A percentile compares a stretch with the other conserved stretches of the same genome.
Conservation (phyloP, 495 filamentous ascomycete species). For the Astrothelium macrocarpum region DNA sequence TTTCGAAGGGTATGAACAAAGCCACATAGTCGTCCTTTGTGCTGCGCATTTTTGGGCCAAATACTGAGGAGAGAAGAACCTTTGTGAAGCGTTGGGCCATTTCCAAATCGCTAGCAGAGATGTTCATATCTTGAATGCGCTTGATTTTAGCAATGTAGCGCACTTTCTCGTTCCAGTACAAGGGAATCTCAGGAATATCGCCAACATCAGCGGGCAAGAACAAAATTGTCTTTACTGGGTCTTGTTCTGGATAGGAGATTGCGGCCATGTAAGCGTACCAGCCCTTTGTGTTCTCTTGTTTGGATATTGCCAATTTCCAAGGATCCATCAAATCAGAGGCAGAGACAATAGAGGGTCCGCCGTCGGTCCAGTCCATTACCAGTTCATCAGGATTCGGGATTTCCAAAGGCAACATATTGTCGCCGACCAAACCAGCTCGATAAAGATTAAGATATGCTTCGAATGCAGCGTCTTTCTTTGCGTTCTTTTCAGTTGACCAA, state of each 20-base stretch:
- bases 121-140: not conserved
- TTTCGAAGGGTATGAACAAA: constrained; percentile 32
- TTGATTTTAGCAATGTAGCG: constrained; percentile 14
- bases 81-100: constrained; percentile 21
- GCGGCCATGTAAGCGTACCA: not conserved
- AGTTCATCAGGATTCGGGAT: constrained; percentile 8
- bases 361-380: constrained; percentile 2
- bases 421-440: constrained; percentile 59
- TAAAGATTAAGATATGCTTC: constrained; percentile 67
- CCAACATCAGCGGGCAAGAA: constrained; percentile 32
- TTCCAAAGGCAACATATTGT: constrained; percentile 63
- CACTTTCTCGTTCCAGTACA: constrained; percentile 39
- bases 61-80: constrained; percentile 30
- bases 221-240: constrained; percentile 25
- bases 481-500: constrained; percentile 67
- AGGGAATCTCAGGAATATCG: constrained; percentile 24
- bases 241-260: not conserved
- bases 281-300: not conserved
- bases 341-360: not conserved
- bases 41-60: constrained; percentile 21
- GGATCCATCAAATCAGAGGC: not conserved
- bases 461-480: constrained; percentile 75
- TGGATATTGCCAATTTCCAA: constrained; percentile 30
- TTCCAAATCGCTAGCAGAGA: not conserved
- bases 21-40: constrained; percentile 29